Base-by-base conservation (phyloP, 2,329 filamentous ascomycete species). In the Thelonectria discophora region DNA sequence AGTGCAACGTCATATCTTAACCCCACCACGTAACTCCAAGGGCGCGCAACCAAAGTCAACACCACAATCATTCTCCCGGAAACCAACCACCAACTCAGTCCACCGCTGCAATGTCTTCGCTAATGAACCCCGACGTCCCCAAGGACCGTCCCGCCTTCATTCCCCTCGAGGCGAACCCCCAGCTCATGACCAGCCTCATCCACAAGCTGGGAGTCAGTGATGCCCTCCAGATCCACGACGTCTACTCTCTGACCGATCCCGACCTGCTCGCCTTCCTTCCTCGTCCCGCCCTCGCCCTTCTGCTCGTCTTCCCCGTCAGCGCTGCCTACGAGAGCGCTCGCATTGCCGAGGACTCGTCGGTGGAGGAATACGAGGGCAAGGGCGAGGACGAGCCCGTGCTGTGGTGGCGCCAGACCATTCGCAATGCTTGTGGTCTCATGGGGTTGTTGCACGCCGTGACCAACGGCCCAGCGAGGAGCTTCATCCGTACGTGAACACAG, bases 331-430 rank as follows among this genome's bases (percentile, higher is more conserved):
- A 97, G 79, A 85, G 84, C 62, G 88, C 90, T 74, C 90, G 94
- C 32, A 76, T 85, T 59, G 82, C 86, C 45, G 94, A 97, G 80
- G 94, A 97, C 78, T 80, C 81, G 52, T 75, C 83, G 20, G 80
- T 81, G 43, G 67, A 80, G 2, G 86, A 88, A 40, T 97, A 97
- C 80, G 74, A 76, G 0, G 90, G 90, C 45, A 83, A 81, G 17
- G 93, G 93, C 1, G 78, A 84, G 1, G 73, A 72, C 0, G 92
- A 97, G 73, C 89, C 92, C 5, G 92, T 97, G 0, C 73, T 97
- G 8, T 99, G 94, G 95, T 98, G 94, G 84, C 91, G 88, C 69
- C 94, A 98, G 80, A 98, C 94, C 0, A 97, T 98, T 71, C 86
- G 91, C 63, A 97, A 98, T 75, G 93, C 94, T 1, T 98, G 94